These are phyloP conservation scores for Stenocarpella maydis DNA, from an alignment of 2,329 filamentous ascomycete genomes.

Conservation along the genomic window DNA sequence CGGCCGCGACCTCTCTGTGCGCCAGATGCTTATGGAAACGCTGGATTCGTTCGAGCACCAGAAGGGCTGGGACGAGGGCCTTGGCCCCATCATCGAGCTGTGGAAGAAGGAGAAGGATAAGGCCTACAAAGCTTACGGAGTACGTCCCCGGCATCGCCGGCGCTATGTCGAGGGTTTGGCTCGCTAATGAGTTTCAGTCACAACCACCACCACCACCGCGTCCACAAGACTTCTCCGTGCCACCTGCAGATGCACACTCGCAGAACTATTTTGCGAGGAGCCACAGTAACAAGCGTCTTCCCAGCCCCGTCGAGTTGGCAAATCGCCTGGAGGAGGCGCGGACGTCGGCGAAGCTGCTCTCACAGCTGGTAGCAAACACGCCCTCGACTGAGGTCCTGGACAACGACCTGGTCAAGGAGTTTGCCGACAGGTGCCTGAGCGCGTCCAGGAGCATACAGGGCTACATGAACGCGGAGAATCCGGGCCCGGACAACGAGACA, in stretches of 20 bases:
- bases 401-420: constrained; percentile 93
- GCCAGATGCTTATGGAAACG: constrained; percentile 88
- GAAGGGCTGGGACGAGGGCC: constrained; percentile 77
- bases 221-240: constrained; percentile 53
- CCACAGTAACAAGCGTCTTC: constrained; percentile 60
- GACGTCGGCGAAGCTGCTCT: constrained; percentile 90
- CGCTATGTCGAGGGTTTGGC: constrained; percentile 24
- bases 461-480: constrained; percentile 84
- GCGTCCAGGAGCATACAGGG: constrained; percentile 83
- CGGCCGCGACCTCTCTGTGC: constrained; percentile 77
- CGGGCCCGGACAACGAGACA: constrained; percentile 88
- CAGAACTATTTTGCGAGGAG: constrained; percentile 67
- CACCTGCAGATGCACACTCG: constrained; percentile 52
- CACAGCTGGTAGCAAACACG: constrained; percentile 89
- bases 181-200: constrained; percentile 37
- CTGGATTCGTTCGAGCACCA: constrained; percentile 79
- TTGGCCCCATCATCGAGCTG: constrained; percentile 79
- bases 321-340: constrained; percentile 88
- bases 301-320: constrained; percentile 78
- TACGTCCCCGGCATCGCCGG: constrained; percentile 44
- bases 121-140: constrained; percentile 59
- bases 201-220: constrained; percentile 40
- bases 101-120: constrained; percentile 88
- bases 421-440: constrained; percentile 83
- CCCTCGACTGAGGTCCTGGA: constrained; percentile 76